Base-by-base conservation (phyloP, 208 protist species). In the Wallacemonas sp. region DNA sequence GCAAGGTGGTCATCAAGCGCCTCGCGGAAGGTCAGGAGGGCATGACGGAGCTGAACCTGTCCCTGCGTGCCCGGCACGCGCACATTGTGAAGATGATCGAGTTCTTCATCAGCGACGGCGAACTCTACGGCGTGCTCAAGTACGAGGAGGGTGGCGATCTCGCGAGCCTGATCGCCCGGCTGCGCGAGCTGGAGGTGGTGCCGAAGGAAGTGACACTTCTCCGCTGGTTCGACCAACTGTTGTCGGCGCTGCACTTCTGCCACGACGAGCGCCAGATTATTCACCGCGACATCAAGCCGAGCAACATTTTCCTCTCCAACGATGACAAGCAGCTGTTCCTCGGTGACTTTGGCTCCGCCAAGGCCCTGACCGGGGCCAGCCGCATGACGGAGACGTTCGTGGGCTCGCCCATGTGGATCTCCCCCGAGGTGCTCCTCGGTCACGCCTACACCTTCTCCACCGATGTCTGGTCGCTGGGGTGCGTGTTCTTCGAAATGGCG, bases 261-360 rank as follows among this genome's bases (percentile, higher is more conserved):
- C 94, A 97, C 57, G 68, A 79, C 3, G 50, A 90, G 33, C 72
- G 70, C 23, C 33, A 74, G 14, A 81, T 97, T 54, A 83, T 97
- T 31, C 94, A 97, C 64, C 77, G 94, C 25, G 94, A 97, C 72
- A 90, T 97, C 68, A 97, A 97, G 61, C 84, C 94, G 4, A 76
- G 85, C 41, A 97, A 97, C 72, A 86, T 96, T 14, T 93, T 97
- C 54, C 72, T 95, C 26, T 82, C 74, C 32, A 41, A 69, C 2
- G 82, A 91, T 45, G 72, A 67, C 46, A 70, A 73, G 22, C 52
- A 72, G 46, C 33, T 91, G 2, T 82, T 83, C 55, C 70, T 92
- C 3, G 88, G 88, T 10, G 85, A 94, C 70, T 94, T 94, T 74
- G 88, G 88, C 20, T 84, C 87, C 28, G 82, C 88, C 45, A 93